Base-by-base conservation (phyloP, 176 grass and related monocot species). In the Puccinellia tenuiflora region DNA sequence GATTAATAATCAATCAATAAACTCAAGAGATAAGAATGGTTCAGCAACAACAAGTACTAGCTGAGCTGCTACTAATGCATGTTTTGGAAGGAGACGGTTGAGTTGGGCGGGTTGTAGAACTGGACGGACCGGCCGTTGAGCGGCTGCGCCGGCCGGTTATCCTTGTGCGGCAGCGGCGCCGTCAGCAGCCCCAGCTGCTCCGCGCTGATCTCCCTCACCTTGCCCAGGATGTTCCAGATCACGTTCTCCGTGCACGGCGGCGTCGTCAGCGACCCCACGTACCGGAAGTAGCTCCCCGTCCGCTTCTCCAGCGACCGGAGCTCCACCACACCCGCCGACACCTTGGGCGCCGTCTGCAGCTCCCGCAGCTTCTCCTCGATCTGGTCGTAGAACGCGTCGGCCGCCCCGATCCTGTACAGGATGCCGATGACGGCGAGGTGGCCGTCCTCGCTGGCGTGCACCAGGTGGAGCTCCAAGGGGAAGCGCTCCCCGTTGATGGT, bases 201-300 rank as follows among this genome's bases (percentile, higher is more conserved):
- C 75, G 93, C 74, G 65, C 68, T 83, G 54, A 92, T 79, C 77
- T 85, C 75, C 66, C 89, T 83, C 16, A 92, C 96, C 91, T 95
- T 90, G 28, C 87, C 89, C 0, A 95, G 92, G 22, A 98, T 70
- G 78, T 9, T 95, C 96, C 93, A 96, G 17, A 54, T 6, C 22
- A 98, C 79, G 11, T 89, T 88, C 85, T 98, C 93, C 5, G 83
- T 85, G 87, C 93, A 98, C 0, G 96, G 96, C n/a, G 96, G 96
- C 68, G 81, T 85, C 24, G 96, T 92, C 21, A 98, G 83, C 0
- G 96, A 98, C 1, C 96, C 96, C 6, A n/a, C 5, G 48, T 98
- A 95, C 64, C 91, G 70, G 87, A 86, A 98, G 84, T 95, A 92
- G 87, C 87, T 95, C 3, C 76, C 75, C 3, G 80, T 83, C 1